Percentiles rank a stretch among this genome's conserved stretches.
Evolutionary conservation across 2,329 filamentous ascomycete genomes (phyloP).

Genomic region (Tympanopsis confertula): DNA sequence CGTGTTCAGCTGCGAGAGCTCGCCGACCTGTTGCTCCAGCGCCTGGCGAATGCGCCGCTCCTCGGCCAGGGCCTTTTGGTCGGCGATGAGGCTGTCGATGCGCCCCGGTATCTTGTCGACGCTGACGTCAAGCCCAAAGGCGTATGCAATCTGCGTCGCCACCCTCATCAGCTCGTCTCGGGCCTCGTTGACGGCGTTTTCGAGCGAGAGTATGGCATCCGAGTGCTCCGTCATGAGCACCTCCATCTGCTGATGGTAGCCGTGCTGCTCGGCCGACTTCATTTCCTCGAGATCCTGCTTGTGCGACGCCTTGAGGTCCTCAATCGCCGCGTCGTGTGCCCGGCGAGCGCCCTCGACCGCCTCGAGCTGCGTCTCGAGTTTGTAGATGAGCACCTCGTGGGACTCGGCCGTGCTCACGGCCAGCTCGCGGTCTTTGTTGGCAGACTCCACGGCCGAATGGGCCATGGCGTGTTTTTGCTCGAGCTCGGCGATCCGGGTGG

Average conservation of each 20-base stretch:
- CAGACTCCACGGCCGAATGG: conserved; percentile 56
- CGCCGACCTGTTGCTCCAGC: conserved; percentile 40
- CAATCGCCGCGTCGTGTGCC: conserved; percentile 26
- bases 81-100: conserved; percentile 41
- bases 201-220: conserved; percentile 41
- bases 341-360: conserved; percentile 41
- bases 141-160: conserved; percentile 48
- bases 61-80: conserved; percentile 45
- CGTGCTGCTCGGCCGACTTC: conserved; percentile 34
- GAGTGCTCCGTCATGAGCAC: conserved; percentile 49
- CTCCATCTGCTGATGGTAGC: conserved; percentile 44
- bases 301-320: not conserved
- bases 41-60: conserved; percentile 48
- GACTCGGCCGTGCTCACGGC: conserved; percentile 28
- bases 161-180: conserved; percentile 54
- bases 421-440: conserved; percentile 45
- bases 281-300: conserved; percentile 23
- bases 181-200: conserved; percentile 52
- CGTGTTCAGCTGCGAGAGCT: conserved; percentile 45
- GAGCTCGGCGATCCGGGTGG: conserved; percentile 58
- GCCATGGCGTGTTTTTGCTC: conserved; percentile 61
- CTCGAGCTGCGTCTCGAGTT: conserved; percentile 45
- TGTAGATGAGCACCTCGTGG: conserved; percentile 31
- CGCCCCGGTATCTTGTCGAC: conserved; percentile 56
- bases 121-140: conserved; percentile 50